Evolutionary conservation across 31 red algal species (phyloP).

Genomic region (Bonnemaisonia californica): DNA sequence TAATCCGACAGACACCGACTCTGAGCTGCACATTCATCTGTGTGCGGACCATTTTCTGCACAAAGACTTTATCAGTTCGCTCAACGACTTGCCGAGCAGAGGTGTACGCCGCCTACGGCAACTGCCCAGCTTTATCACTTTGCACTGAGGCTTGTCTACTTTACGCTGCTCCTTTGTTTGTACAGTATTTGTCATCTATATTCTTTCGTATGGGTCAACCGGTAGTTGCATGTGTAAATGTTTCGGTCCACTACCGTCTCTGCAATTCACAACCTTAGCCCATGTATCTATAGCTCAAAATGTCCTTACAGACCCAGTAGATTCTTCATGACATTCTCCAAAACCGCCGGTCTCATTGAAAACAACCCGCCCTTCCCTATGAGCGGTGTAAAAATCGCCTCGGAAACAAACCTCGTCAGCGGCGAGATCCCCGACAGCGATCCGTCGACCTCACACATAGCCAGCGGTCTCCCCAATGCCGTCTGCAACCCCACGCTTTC

Average conservation of each 20-base stretch:
- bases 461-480: conserved; percentile 31
- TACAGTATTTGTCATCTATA: too few relatives aligned
- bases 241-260: neutral
- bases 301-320: too few relatives aligned
- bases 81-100: conserved; percentile 50
- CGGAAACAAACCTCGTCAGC: conserved; percentile 48
- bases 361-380: neutral
- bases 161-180: neutral
- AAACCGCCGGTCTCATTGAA: too few relatives aligned
- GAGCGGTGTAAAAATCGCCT: conserved; percentile 41
- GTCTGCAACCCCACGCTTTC: neutral
- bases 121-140: conserved; percentile 44
- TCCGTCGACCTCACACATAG: conserved; percentile 63
- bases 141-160: conserved; percentile 44
- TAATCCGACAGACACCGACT: neutral
- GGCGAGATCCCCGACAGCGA: conserved; percentile 32
- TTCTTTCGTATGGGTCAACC: neutral
- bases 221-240: neutral
- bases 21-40: conserved; percentile 37
- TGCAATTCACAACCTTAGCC: neutral
- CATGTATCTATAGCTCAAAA: too few relatives aligned
- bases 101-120: conserved; percentile 27
- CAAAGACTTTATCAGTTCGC: conserved; percentile 55
- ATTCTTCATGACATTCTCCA: too few relatives aligned
- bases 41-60: conserved; percentile 70